Conservation (phyloP, 352 stramenopile species). For the Pythium sp. region DNA sequence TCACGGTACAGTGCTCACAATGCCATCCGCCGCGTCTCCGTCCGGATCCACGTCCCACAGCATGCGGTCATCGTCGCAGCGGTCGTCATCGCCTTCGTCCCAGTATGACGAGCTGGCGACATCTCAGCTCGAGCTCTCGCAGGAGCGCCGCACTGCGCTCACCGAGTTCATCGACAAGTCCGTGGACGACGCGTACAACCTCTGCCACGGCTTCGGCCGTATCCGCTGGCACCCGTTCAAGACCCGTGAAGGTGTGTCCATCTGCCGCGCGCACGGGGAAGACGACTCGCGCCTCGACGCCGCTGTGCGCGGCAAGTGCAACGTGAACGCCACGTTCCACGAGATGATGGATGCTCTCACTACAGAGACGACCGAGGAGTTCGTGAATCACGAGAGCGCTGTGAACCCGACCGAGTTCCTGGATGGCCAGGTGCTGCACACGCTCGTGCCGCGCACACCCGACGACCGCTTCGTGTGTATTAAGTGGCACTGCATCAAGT, state of each 20-base stretch:
- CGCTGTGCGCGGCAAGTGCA: conserved; percentile 69
- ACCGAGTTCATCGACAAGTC: conserved; percentile 76
- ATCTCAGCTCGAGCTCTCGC: conserved; percentile 10
- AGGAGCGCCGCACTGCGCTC: conserved; percentile 27
- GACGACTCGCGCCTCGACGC: conserved; percentile 64
- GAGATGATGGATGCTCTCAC: conserved; percentile 80
- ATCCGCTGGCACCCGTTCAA: conserved; percentile 71
- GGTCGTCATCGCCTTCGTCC: conserved; percentile 9
- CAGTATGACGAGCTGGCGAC: conserved; percentile 5
- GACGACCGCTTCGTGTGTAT: conserved; percentile 74
- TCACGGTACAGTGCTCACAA: conserved; percentile 19
- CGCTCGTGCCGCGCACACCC: conserved; percentile 58
- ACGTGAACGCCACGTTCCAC: conserved; percentile 64
- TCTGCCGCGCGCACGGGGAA: conserved; percentile 62
- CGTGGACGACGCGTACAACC: conserved; percentile 78
- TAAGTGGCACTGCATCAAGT: conserved; percentile 81
- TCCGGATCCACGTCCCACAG: conserved; percentile 4
- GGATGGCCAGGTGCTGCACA: conserved; percentile 73
- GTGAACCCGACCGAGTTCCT: conserved; percentile 77
- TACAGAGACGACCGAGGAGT: conserved; percentile 66
- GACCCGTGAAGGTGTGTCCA: conserved; percentile 61
- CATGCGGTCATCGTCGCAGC: conserved; percentile 5
- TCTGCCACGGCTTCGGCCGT: conserved; percentile 72
- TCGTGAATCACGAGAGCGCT: conserved; percentile 54
- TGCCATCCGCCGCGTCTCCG: conserved; percentile 30